These are phyloP conservation scores for Perkinsus chesapeaki DNA, from an alignment of 169 alveolate genomes.

Conservation along the genomic window DNA sequence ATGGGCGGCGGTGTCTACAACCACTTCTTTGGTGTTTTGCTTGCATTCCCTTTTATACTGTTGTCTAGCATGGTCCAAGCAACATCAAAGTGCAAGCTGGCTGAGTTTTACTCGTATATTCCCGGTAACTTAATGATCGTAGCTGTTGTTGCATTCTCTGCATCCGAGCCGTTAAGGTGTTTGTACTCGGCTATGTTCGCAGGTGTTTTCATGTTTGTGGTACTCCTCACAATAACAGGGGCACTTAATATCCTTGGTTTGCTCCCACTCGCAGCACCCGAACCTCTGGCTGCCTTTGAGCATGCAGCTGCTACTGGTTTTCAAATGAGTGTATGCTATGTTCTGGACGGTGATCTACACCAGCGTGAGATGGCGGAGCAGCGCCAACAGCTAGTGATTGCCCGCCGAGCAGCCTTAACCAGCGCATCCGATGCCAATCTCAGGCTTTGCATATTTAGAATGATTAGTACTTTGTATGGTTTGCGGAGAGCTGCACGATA, in stretches of 20 bases:
- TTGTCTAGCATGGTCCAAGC: not conserved
- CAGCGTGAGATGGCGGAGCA: not conserved
- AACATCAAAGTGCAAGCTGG: not conserved
- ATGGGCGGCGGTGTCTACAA: not conserved
- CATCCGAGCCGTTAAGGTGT: not conserved
- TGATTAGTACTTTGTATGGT: not conserved
- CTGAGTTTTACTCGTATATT: not conserved
- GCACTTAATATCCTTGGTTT: not conserved
- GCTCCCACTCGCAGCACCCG: not conserved
- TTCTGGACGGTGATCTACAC: not conserved
- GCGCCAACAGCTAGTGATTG: not conserved
- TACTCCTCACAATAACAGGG: not conserved
- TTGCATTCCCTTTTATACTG: not conserved
- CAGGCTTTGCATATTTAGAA: not conserved
- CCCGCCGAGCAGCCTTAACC: not conserved
- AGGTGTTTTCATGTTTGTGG: not conserved
- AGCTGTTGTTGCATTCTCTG: not conserved
- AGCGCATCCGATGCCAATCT: not conserved
- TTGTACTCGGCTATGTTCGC: not conserved
- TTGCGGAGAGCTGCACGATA: not conserved
- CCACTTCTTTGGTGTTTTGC: not conserved
- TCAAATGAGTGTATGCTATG: not conserved
- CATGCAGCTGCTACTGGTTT: not conserved
- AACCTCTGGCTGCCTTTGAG: not conserved
- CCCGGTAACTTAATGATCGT: not conserved